Evolutionary conservation across 2,329 filamentous ascomycete genomes (phyloP).

Genomic region (Seiridium unicorne): DNA sequence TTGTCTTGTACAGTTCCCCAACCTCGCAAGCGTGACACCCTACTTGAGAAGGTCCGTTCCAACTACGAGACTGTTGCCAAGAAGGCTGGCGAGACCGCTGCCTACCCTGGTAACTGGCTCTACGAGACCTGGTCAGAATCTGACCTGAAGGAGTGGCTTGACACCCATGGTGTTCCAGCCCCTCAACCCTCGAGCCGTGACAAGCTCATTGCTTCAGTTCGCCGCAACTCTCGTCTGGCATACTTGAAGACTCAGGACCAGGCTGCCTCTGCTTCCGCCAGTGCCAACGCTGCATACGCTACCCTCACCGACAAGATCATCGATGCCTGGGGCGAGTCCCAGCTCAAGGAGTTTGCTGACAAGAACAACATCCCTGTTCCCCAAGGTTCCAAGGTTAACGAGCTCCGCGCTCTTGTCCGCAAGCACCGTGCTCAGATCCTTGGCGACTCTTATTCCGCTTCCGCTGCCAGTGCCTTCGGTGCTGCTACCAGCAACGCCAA

Average conservation of each 20-base stretch:
- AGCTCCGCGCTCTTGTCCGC: constrained; percentile 84
- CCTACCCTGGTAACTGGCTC: constrained; percentile 95
- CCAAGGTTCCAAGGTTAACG: constrained; percentile 86
- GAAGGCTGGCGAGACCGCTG: constrained; percentile 68
- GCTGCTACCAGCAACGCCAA: constrained; percentile 73
- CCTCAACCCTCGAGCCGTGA: constrained; percentile 79
- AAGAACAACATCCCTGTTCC: constrained; percentile 85
- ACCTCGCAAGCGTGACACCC: constrained; percentile 78
- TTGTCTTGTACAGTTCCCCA: constrained; percentile 60
- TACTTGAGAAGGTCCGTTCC: constrained; percentile 74
- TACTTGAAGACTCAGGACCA: constrained; percentile 66
- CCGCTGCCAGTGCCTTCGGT: constrained; percentile 61
- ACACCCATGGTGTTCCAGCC: constrained; percentile 79
- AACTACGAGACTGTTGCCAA: constrained; percentile 80
- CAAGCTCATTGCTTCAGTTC: constrained; percentile 82
- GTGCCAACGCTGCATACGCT: constrained; percentile 67
- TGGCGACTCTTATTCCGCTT: constrained; percentile 60
- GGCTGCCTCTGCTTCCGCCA: constrained; percentile 59
- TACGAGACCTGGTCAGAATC: constrained; percentile 91
- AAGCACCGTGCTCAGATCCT: constrained; percentile 76
- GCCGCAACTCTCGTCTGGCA: constrained; percentile 83
- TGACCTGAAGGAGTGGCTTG: constrained; percentile 90
- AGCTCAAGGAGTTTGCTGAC: constrained; percentile 91
- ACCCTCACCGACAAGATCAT: constrained; percentile 81
- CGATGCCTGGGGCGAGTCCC: constrained; percentile 82